phyloP scores from a whole-genome alignment of 176 grass and related monocot species.

The Ensete ventricosum region DNA sequence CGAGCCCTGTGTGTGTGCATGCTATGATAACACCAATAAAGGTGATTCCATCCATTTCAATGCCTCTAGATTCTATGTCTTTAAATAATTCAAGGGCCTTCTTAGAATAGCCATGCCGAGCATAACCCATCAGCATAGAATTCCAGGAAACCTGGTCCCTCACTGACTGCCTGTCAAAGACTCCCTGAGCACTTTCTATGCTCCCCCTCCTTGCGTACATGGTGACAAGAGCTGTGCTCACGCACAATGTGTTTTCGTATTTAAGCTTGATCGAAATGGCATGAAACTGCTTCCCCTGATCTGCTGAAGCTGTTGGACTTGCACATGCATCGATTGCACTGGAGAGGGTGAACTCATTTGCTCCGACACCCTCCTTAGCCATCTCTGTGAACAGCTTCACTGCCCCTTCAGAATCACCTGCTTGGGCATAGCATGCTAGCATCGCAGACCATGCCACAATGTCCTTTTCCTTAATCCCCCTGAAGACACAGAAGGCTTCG shows the following conservation, averaged over 20 bases:
- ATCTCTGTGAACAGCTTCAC: constrained; percentile 47
- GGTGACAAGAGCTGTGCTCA: constrained; percentile 55
- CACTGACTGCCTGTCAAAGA: constrained; percentile 49
- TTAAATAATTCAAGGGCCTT: constrained; percentile 54
- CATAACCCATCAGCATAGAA: constrained; percentile 68
- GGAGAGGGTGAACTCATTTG: constrained; percentile 75
- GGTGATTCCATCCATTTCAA: constrained; percentile 49
- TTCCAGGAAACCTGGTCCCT: constrained; percentile 84
- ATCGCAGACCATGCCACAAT: constrained; percentile 69
- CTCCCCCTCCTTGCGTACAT: constrained; percentile 77
- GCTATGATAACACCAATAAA: constrained; percentile 61
- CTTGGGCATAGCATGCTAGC: constrained; percentile 61
- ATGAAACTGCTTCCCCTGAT: constrained; percentile 70
- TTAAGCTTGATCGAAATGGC: constrained; percentile 56
- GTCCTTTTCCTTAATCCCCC: constrained; percentile 49
- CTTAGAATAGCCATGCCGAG: constrained; percentile 56
- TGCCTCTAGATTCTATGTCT: constrained; percentile 44
- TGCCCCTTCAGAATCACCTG: constrained; percentile 49
- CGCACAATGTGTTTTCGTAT: constrained; percentile 43
- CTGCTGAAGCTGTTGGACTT: constrained; percentile 31
- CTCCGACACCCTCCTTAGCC: constrained; percentile 34
- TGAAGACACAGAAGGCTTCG: constrained; percentile 53
- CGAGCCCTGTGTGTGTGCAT: constrained; percentile 56
- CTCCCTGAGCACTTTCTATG: constrained; percentile 50
- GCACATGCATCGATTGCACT: constrained; percentile 55